Base-by-base conservation (phyloP, 176 grass and related monocot genomes). In the Oryza glumipatula region DNA sequence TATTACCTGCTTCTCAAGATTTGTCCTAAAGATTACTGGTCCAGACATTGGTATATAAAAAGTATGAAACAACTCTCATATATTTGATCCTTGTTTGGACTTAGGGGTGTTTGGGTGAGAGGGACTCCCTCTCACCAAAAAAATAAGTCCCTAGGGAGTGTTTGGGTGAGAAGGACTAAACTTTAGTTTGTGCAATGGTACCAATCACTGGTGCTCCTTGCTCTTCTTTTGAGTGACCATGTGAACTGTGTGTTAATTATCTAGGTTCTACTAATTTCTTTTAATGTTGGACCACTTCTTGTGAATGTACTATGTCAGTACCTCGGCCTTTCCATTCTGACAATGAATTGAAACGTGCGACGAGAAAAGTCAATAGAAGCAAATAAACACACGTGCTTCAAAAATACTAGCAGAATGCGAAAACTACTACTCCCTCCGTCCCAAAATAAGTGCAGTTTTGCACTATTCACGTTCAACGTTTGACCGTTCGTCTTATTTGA, bases 251-350 rank as follows among this genome's bases (percentile, higher is more conserved):
- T 39, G 74, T 19, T 60, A 51, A 52, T 90, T 79, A 17, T 86
- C 74, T 90, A 90, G 48, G 65, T 73, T 7, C n/a, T 80, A 46
- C n/a, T 80, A 46, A 81, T 60, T 16, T 6, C 6, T 36, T 63
- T 82, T 63, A 0, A 2, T 58, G 16, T 10, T 35, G 66, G n/a
- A 67, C 63, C 36, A 5, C 65, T 26, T 10, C 19, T 21, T 64
- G 11, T n/a, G 11, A 52, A 52, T 23, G 32, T 24, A 30, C 30
- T 47, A 26, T 74, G 35, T 36, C 35, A 69, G 6, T 54, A 19
- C 47, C 72, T 54, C 23, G 7, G 9, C 11, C 1, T 11, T 5
- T 68, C n/a, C 43, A 60, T 9, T 7, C 52, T 14, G 9, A 70
- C 45, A 36, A 35, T 19, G 68, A 26, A 38, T 81, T 68, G 74